Conservation (phyloP, 1,284 basidiomycete species). For the Leccinum pachyderme region DNA sequence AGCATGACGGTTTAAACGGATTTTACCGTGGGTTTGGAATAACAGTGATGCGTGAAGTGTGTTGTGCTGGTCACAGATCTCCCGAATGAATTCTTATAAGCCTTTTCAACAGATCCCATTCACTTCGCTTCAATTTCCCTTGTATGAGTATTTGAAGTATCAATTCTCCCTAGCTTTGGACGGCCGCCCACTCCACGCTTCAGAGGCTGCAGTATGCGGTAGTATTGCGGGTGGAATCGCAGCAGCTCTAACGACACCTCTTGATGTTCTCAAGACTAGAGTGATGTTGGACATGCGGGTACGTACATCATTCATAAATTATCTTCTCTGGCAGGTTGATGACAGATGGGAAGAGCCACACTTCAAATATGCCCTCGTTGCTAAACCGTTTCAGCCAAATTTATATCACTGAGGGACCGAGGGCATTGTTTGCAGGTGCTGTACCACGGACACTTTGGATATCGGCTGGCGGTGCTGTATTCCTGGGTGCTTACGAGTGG, state of each 20-base stretch:
- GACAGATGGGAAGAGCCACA: conserved; percentile 41
- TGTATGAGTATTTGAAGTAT: conserved; percentile 89
- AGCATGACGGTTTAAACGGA: conserved; percentile 61
- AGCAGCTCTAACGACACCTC: conserved; percentile 88
- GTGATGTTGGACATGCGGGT: conserved; percentile 93
- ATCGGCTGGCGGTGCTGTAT: conserved; percentile 94
- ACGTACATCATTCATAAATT: conserved; percentile 24
- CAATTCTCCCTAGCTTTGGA: conserved; percentile 51
- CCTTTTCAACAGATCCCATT: conserved; percentile 78
- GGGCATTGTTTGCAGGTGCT: conserved; percentile 83
- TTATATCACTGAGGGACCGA: conserved; percentile 68
- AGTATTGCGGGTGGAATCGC: conserved; percentile 89
- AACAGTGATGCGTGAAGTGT: conserved; percentile 76
- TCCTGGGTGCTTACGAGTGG: conserved; percentile 93
- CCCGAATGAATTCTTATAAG: neutral
- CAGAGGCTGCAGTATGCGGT: conserved; percentile 91
- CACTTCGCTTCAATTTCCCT: conserved; percentile 95
- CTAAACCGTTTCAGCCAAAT: conserved; percentile 61
- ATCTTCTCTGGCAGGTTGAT: neutral
- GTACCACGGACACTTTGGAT: conserved; percentile 95
- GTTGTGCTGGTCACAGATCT: conserved; percentile 15
- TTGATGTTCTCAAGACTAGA: conserved; percentile 96
- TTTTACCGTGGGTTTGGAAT: conserved; percentile 81
- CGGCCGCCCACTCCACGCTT: conserved; percentile 62
- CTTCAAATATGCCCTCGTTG: conserved; percentile 53